Evolutionary conservation across 2,329 filamentous ascomycete genomes (phyloP), one percentile per base, ranked within the genome.

Genomic region (Scedosporium minutisporum): DNA sequence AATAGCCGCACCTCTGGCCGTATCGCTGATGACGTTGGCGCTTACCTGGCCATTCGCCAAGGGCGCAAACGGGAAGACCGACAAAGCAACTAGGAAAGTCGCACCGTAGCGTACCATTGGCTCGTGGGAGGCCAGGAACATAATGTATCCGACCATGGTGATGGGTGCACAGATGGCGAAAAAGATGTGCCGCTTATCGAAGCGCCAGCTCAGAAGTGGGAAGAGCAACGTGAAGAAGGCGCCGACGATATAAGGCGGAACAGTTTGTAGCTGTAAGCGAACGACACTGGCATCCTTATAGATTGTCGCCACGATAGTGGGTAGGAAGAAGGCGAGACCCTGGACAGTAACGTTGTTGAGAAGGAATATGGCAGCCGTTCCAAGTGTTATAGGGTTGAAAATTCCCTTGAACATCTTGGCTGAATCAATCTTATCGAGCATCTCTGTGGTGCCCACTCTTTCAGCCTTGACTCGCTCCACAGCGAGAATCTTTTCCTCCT

Each of bases 1-100:
- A 55, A 90, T 88, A 3, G 86, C 86, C 0, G 85, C 81, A 9
- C 83, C 84, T 14, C 87, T 80, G 0, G 88, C 85, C 0, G 88
- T 89, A 67, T 91, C 88, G 3, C 84, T 86, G 6, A 90, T 81
- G 0, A 91, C 87, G 66, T 90, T 90, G 6, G 87, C 87, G 0
- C 86, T 84, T 0, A 82, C 84, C 62, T 90, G 82, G 0, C 87
- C 87, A 65, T 88, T 89, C 66, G 81, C 83, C 12, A 91, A 78
- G 0, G 87, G 80, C 0, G 87, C 87, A 57, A 85, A 81, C 3
- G 82, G 73, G 68, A 89, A 90, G 4, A 84, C 82, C 0, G 86
- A 87, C 6, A 78, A 78, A 1, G 87, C 82, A 62, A 90, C 85
- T 63, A 91, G 72, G 73, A 91, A 91, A 0, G 86, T 88, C 0